A percentile compares a stretch with the other conserved stretches of the same genome.
Evolutionary conservation across 2,329 filamentous ascomycete genomes (phyloP).

Genomic region (Zarea fungicola): DNA sequence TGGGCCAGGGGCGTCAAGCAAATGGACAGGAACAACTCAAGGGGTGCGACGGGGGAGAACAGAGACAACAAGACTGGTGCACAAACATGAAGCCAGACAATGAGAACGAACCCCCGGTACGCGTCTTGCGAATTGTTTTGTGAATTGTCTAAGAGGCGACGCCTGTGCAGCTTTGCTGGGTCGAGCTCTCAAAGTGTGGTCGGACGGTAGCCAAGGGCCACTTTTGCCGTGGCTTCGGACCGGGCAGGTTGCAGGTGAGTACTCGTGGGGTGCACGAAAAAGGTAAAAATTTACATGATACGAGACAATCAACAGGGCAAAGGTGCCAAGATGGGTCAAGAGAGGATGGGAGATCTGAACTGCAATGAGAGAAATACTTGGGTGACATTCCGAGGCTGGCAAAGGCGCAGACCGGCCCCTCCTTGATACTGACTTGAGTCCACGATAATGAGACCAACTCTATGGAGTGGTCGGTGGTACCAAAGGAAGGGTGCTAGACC

Average conservation of each 20-base stretch:
- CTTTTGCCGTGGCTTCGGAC: conserved; percentile 9
- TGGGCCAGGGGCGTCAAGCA: no score
- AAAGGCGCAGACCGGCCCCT: conserved; percentile 6
- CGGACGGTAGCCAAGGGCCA: conserved; percentile 7
- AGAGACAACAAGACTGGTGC: neutral
- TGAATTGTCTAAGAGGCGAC: conserved; percentile 10
- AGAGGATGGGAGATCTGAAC: conserved; percentile 8
- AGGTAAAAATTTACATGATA: conserved; percentile 5
- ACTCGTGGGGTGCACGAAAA: conserved; percentile 10
- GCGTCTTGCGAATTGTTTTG: neutral
- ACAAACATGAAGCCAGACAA: neutral
- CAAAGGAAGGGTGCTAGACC: conserved; percentile 2
- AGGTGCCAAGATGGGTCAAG: neutral
- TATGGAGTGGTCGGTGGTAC: conserved; percentile 6
- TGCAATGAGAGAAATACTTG: conserved; percentile 9
- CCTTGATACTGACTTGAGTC: conserved; percentile 11
- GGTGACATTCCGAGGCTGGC: conserved; percentile 8
- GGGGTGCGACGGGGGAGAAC: neutral
- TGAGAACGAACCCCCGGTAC: neutral
- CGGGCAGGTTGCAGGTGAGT: conserved; percentile 6
- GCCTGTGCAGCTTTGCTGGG: conserved; percentile 2
- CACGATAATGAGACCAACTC: conserved; percentile 6
- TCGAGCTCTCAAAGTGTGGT: neutral
- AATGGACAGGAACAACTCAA: no score
- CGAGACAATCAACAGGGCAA: neutral